Evolutionary conservation across 345 rosid species (phyloP).

Genomic region (Gossypium herbaceum): DNA sequence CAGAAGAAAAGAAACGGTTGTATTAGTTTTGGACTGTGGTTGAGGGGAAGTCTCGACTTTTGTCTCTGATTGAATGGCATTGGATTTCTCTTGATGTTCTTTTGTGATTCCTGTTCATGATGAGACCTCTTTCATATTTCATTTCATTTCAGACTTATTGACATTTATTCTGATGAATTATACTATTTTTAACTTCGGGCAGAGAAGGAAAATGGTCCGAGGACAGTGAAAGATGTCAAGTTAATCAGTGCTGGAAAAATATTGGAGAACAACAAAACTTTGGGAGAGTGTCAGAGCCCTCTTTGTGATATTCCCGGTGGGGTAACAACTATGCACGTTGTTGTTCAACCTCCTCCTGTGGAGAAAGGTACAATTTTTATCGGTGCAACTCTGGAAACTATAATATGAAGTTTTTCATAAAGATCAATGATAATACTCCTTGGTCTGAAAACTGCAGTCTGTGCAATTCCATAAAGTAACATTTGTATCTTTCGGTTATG

Average conservation of each 20-base stretch:
- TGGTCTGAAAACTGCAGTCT: background rate
- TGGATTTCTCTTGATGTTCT: background rate
- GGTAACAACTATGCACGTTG: slow-evolving; percentile 95
- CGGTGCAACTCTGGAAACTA: background rate
- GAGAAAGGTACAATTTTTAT: slow-evolving; percentile 58
- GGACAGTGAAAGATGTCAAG: slow-evolving; percentile 84
- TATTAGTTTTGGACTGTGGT: background rate
- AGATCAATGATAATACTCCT: background rate
- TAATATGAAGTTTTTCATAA: background rate
- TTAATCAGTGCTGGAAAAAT: slow-evolving; percentile 90
- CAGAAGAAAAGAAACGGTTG: background rate
- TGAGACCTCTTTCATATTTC: background rate
- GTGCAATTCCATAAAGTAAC: background rate
- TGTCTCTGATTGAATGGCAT: background rate
- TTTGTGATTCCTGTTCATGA: background rate
- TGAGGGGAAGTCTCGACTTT: background rate
- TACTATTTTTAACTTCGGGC: slow-evolving; percentile 16
- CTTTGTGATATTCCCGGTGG: slow-evolving; percentile 75
- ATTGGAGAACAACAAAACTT: slow-evolving; percentile 78
- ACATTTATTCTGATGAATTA: background rate
- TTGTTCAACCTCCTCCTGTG: slow-evolving; percentile 69
- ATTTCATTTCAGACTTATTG: background rate
- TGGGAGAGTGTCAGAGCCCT: slow-evolving; percentile 80
- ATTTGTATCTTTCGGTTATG: slow-evolving; percentile 21
- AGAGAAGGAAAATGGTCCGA: slow-evolving; percentile 89